These are phyloP conservation scores for Chlorella sp. DNA, from an alignment of 139 green algal species.

Conservation along the genomic window DNA sequence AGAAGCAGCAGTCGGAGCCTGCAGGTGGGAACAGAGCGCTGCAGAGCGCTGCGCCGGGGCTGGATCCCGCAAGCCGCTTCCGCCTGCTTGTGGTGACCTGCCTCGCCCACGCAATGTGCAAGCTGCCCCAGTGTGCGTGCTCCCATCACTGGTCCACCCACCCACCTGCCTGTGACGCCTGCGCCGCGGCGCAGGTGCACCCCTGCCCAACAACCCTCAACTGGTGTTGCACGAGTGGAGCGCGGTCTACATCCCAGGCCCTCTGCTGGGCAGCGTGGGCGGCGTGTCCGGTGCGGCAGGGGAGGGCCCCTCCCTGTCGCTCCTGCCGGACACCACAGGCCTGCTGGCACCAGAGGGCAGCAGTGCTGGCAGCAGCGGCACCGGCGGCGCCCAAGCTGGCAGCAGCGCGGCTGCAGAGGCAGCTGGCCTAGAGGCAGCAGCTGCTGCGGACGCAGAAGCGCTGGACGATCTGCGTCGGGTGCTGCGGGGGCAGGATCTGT, in stretches of 20 bases:
- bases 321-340: conserved; percentile 18
- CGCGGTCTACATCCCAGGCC: not conserved
- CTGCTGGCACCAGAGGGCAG: conserved; percentile 11
- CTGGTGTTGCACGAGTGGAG: conserved; percentile 15
- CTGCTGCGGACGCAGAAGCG: not conserved
- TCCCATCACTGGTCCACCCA: not conserved
- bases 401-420: not conserved
- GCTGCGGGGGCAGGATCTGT: conserved; percentile 14
- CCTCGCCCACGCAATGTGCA: not conserved
- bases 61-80: no score
- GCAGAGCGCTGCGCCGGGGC: no score
- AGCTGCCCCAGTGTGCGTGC: no score
- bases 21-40: no score
- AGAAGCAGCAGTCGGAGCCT: not conserved
- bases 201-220: conserved; percentile 18
- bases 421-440: not conserved
- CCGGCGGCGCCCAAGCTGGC: no score
- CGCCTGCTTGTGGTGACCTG: not conserved
- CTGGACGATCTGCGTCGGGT: conserved; percentile 14
- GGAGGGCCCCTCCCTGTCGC: not conserved
- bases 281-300: not conserved
- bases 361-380: not conserved
- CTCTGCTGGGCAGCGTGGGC: not conserved
- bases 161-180: not conserved
- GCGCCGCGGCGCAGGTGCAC: not conserved